Evolutionary conservation across 495 filamentous ascomycete genomes (phyloP).

Genomic region (Tuber umbilicatum): DNA sequence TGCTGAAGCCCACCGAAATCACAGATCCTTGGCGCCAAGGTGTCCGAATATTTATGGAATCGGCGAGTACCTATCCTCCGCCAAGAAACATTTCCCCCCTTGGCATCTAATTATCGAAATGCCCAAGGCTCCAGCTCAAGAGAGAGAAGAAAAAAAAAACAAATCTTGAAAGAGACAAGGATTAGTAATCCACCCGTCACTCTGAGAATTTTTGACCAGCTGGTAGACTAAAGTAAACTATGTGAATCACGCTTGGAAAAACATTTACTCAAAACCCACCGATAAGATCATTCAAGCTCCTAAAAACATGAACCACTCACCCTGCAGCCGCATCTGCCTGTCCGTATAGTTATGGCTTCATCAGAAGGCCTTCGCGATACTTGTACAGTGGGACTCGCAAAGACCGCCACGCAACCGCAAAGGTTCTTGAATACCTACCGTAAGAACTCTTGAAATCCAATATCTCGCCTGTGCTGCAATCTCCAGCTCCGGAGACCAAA

Average conservation of each 20-base stretch:
- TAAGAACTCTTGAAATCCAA: no score
- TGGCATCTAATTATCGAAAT: neutral
- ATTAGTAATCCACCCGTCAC: neutral
- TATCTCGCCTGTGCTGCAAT: neutral
- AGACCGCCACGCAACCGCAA: no score
- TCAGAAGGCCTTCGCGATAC: neutral
- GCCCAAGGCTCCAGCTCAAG: neutral
- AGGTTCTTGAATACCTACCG: no score
- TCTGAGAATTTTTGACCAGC: neutral
- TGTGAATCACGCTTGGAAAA: neutral
- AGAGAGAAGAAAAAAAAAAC: neutral
- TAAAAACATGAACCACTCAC: neutral
- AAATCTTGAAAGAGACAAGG: neutral
- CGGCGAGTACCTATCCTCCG: neutral
- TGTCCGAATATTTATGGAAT: no score
- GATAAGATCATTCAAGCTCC: neutral
- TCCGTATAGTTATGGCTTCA: neutral
- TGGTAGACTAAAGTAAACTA: no score
- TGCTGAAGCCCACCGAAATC: no score
- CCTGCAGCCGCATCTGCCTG: neutral
- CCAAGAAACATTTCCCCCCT: neutral
- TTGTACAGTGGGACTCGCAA: neutral
- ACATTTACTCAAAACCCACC: neutral
- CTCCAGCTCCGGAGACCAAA: no score
- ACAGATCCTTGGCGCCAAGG: no score